Base-by-base conservation (phyloP, 768 basidiomycete genomes). In the Ramaria sp. region DNA sequence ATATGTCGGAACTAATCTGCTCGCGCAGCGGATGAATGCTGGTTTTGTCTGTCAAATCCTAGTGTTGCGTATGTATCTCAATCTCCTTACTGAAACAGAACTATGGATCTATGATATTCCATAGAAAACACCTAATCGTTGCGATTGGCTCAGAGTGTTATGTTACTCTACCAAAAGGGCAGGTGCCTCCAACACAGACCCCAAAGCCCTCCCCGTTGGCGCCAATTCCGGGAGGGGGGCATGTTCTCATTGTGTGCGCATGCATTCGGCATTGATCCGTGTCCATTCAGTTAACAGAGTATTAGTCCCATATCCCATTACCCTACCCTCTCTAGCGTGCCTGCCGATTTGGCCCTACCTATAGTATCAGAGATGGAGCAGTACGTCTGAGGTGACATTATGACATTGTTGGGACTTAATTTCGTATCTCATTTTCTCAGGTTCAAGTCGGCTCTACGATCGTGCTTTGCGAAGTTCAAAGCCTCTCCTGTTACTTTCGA, bases 11-110 rank as follows among this genome's bases (percentile, higher is more conserved):
- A 19, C 11, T 31, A 13, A 30, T 38, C 30, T 54, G 41, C 48
- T 31, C 56, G 58, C 27, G 48, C 65, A 91, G 90, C 91, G 62
- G 88, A 88, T 56, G 89, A 93, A 68, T 97, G 95, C 70, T 98
- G 95, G 95, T 98, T 99, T 73, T 99, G 96, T 68, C 70, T 99
- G 53, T 94, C 91, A 42, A 97, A 97, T 66, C 94, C 95, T 0
- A 84, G 82, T 62, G 75, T 98, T 39, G 86, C 90, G 84, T 91
- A 66, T 61, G 86, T 77, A 22, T 39, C 20, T 24, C 34, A 31
- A 33, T 9, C 11, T 55, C 1, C 27, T 54, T 34, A 22, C 51
- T 27, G 56, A 38, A 54, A 41, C 51, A 19, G 22, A 33, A 41
- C 53, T 2, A 51, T 52, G 33, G 45, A 46, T 34, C 30, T 47